A percentile compares a stretch with the other conserved stretches of the same genome.
These are phyloP conservation scores for Nakazawaea populi DNA, from an alignment of 805 yeast species.

Conservation along the genomic window DNA sequence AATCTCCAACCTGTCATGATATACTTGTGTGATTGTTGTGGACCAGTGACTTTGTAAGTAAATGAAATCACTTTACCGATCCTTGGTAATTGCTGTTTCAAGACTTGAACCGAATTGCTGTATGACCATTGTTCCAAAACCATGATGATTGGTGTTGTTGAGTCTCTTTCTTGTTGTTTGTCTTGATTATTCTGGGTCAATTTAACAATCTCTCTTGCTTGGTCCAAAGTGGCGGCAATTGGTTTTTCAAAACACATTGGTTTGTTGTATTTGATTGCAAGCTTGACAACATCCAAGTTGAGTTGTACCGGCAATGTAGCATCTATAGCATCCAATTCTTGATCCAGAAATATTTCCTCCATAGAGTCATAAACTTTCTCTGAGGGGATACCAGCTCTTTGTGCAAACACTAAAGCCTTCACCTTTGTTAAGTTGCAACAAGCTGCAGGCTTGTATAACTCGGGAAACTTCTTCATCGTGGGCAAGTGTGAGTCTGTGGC, in stretches of 20 bases:
- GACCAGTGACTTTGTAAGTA: conserved; percentile 69
- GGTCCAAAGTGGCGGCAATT: conserved; percentile 76
- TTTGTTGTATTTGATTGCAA: conserved; percentile 68
- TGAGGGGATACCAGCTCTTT: conserved; percentile 44
- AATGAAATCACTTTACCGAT: conserved; percentile 73
- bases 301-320: conserved; percentile 82
- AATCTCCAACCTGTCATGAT: conserved; percentile 78
- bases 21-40: conserved; percentile 55
- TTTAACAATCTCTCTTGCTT: conserved; percentile 75
- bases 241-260: conserved; percentile 88
- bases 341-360: conserved; percentile 61
- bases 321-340: conserved; percentile 71
- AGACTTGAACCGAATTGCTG: conserved; percentile 47
- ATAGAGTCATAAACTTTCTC: conserved; percentile 51
- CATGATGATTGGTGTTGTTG: conserved; percentile 34
- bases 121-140: conserved; percentile 86
- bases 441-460: conserved; percentile 52
- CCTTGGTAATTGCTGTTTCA: conserved; percentile 54
- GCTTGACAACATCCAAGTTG: conserved; percentile 62
- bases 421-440: conserved; percentile 78
- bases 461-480: conserved; percentile 44
- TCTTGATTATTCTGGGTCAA: conserved; percentile 42
- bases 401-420: conserved; percentile 80
- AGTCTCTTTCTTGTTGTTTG: too few relatives aligned
- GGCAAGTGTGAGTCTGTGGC: conserved; percentile 85